Percentiles rank a stretch among this genome's conserved stretches.
Conservation (phyloP, 2,329 filamentous ascomycete genomes). For the Aspergillus ustus region DNA sequence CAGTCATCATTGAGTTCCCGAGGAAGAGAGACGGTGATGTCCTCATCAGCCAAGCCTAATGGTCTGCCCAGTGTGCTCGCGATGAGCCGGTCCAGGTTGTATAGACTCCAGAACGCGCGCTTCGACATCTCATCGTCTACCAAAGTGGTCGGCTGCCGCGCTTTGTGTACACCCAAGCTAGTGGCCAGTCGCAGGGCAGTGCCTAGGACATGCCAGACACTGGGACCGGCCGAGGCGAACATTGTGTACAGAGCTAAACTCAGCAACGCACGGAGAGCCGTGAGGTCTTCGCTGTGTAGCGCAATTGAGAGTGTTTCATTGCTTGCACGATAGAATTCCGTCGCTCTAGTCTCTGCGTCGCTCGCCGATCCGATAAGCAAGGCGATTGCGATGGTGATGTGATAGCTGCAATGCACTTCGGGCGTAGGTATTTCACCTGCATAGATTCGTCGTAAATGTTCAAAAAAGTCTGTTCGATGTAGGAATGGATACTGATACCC, state of each 20-base stretch:
- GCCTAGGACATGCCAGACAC: constrained; percentile 47
- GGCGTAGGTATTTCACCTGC: constrained; percentile 37
- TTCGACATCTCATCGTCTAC: constrained; percentile 47
- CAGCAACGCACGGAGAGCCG: constrained; percentile 41
- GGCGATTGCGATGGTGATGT: constrained; percentile 43
- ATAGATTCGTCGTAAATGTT: constrained; percentile 40
- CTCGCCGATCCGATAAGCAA: constrained; percentile 41
- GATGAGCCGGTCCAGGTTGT: constrained; percentile 49
- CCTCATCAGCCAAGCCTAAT: constrained; percentile 47
- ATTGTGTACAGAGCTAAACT: constrained; percentile 44
- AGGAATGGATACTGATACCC: constrained; percentile 47
- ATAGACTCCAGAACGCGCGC: constrained; percentile 50
- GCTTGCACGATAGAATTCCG: constrained; percentile 42
- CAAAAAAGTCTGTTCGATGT: constrained; percentile 39
- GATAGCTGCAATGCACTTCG: constrained; percentile 41
- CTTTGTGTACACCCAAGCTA: constrained; percentile 44
- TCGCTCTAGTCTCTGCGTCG: constrained; percentile 34
- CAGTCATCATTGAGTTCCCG: constrained; percentile 48
- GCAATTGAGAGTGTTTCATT: constrained; percentile 40
- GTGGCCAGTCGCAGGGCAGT: constrained; percentile 43
- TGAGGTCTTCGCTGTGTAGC: constrained; percentile 45
- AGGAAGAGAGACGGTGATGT: constrained; percentile 44
- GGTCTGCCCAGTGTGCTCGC: constrained; percentile 46
- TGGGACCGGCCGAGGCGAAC: constrained; percentile 44
- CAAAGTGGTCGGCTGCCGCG: constrained; percentile 31